phyloP scores from a whole-genome alignment of 495 filamentous ascomycete genomes.

The Penicillium odoratum region DNA sequence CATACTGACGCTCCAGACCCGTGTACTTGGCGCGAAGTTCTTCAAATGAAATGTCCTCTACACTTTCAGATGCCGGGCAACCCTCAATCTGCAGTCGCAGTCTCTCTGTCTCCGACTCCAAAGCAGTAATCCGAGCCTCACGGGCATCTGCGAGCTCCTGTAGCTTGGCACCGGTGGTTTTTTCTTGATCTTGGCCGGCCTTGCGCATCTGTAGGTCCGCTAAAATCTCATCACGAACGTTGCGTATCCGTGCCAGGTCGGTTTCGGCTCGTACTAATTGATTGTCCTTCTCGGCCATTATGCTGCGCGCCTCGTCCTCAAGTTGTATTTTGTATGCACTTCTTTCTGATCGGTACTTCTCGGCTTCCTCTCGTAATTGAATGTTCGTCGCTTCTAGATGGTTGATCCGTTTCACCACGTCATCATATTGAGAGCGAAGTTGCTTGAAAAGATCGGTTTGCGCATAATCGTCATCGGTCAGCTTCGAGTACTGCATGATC shows the following conservation, averaged over 20 bases:
- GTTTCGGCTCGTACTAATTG: slow-evolving; percentile 79
- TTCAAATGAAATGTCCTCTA: slow-evolving; percentile 54
- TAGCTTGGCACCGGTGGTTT: slow-evolving; percentile 62
- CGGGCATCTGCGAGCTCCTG: slow-evolving; percentile 77
- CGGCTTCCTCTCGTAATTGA: slow-evolving; percentile 78
- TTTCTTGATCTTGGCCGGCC: slow-evolving; percentile 73
- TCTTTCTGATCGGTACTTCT: slow-evolving; percentile 80
- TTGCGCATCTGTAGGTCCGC: slow-evolving; percentile 82
- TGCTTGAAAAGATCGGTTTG: slow-evolving; percentile 90
- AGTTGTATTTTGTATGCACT: slow-evolving; percentile 76
- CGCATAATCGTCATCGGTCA: slow-evolving; percentile 91
- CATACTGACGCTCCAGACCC: slow-evolving; percentile 73
- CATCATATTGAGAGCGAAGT: slow-evolving; percentile 85
- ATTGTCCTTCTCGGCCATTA: slow-evolving; percentile 72
- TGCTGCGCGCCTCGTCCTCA: slow-evolving; percentile 70
- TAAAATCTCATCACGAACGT: slow-evolving; percentile 75
- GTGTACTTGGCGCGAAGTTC: slow-evolving; percentile 71
- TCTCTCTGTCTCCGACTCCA: slow-evolving; percentile 80
- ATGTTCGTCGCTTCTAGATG: slow-evolving; percentile 86
- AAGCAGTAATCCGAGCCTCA: slow-evolving; percentile 69
- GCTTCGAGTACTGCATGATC: slow-evolving; percentile 53
- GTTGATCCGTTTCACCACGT: slow-evolving; percentile 87
- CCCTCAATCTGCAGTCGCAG: slow-evolving; percentile 55
- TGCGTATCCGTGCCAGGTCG: slow-evolving; percentile 81
- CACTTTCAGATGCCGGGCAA: slow-evolving; percentile 39